Conservation (phyloP, 352 stramenopile genomes). For the Pythium sp. region DNA sequence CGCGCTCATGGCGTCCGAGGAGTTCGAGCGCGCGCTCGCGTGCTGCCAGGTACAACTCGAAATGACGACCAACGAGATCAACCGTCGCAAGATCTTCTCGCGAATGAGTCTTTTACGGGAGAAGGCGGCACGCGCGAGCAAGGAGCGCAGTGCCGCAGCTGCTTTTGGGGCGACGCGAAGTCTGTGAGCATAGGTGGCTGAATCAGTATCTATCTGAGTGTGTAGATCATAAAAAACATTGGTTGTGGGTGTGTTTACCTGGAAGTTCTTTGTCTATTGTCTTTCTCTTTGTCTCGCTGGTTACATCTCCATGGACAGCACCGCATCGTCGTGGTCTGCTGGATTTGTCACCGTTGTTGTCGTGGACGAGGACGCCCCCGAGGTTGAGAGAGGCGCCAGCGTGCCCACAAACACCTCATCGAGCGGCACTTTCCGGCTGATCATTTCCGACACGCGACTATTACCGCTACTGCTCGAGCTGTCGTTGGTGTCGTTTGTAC, state of each 20-base stretch:
- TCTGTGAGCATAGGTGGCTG: not conserved
- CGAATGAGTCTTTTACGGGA: constrained; percentile 75
- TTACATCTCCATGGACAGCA: constrained; percentile 15
- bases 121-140: constrained; percentile 22
- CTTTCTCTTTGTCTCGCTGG: not conserved
- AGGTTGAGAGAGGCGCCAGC: constrained; percentile 18
- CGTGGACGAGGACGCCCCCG: not conserved
- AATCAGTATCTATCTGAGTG: not conserved
- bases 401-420: constrained; percentile 36
- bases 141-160: not conserved
- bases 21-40: constrained; percentile 50
- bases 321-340: not conserved
- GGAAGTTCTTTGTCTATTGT: not conserved
- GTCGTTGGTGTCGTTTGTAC: no score
- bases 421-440: constrained; percentile 30
- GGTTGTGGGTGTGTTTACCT: not conserved
- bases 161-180: not conserved
- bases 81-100: constrained; percentile 73
- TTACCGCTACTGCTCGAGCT: constrained; percentile 18
- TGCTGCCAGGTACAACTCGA: constrained; percentile 73
- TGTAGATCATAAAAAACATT: constrained; percentile 5
- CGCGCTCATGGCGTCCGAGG: constrained; percentile 58
- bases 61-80: constrained; percentile 64
- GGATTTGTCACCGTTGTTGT: not conserved
- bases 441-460: constrained; percentile 13